A percentile compares a stretch with the other conserved stretches of the same genome.
These are phyloP conservation scores for Cytospora paraplurivora DNA, from an alignment of 2,329 filamentous ascomycete species.

Conservation along the genomic window DNA sequence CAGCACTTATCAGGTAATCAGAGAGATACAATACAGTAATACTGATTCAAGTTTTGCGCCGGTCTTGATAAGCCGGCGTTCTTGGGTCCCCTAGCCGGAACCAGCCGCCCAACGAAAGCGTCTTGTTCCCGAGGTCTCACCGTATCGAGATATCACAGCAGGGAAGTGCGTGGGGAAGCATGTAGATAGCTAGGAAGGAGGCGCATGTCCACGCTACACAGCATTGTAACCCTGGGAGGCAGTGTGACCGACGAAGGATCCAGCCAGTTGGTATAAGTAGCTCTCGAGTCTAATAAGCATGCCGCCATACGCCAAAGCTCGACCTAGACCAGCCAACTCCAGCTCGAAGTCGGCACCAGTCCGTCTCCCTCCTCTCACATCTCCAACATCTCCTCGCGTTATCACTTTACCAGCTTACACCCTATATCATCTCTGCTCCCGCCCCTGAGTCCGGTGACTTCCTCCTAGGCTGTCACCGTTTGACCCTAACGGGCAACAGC, in stretches of 20 bases:
- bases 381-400: background rate
- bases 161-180: constrained; percentile 2
- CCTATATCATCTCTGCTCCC: too few species aligned
- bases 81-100: constrained; percentile 2
- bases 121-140: background rate
- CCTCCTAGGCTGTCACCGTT: background rate
- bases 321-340: too few species aligned
- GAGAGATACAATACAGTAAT: background rate
- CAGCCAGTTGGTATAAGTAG: background rate
- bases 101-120: constrained; percentile 6
- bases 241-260: background rate
- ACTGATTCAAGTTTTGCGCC: background rate
- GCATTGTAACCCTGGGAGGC: background rate
- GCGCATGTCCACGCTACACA: too few species aligned
- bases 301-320: too few species aligned
- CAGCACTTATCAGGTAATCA: background rate
- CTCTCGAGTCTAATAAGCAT: too few species aligned
- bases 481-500: background rate
- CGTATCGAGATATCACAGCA: background rate
- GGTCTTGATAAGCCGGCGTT: constrained; percentile 15
- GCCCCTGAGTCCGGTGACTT: too few species aligned
- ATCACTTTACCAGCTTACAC: background rate
- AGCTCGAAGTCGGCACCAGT: too few species aligned
- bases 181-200: background rate
- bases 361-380: too few species aligned